These are phyloP conservation scores for Coniochaeta ligniaria DNA, from an alignment of 2,329 filamentous ascomycete genomes.

Conservation along the genomic window DNA sequence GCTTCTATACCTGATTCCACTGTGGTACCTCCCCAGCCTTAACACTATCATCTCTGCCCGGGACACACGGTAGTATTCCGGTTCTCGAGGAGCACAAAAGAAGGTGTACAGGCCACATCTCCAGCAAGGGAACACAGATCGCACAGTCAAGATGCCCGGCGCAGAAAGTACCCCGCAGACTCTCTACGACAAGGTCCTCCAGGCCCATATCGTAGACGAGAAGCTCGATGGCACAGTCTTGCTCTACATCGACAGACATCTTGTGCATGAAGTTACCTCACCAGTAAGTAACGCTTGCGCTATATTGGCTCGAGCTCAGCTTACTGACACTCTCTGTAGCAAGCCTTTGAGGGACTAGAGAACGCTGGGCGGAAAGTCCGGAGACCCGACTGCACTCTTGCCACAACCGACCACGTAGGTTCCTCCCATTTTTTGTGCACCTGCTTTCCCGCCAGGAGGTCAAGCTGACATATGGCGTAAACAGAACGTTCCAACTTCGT, in stretches of 20 bases:
- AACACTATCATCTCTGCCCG: not conserved
- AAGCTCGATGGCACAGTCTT: conserved; percentile 88
- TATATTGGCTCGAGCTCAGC: not conserved
- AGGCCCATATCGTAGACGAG: conserved; percentile 91
- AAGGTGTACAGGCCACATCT: not conserved
- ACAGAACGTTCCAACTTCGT: conserved; percentile 88
- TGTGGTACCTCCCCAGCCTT: too few species aligned
- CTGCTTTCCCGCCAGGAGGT: conserved; percentile 8
- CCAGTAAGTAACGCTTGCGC: conserved; percentile 53
- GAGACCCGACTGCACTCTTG: conserved; percentile 92
- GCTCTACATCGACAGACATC: conserved; percentile 92
- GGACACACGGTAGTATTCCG: not conserved
- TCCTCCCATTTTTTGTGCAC: not conserved
- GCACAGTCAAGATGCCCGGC: conserved; percentile 60
- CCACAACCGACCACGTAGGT: conserved; percentile 91
- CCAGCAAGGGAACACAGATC: conserved; percentile 3
- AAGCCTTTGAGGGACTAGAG: conserved; percentile 93
- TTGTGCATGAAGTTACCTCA: conserved; percentile 97
- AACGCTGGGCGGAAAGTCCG: conserved; percentile 84
- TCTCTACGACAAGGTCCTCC: conserved; percentile 96
- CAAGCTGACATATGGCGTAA: conserved; percentile 6
- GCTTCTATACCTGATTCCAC: not conserved
- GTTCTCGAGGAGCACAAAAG: not conserved
- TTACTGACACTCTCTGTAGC: conserved; percentile 39
- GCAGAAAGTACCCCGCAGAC: conserved; percentile 68